phyloP scores from a whole-genome alignment of 2,329 filamentous ascomycete species.

The Phoma sp. region DNA sequence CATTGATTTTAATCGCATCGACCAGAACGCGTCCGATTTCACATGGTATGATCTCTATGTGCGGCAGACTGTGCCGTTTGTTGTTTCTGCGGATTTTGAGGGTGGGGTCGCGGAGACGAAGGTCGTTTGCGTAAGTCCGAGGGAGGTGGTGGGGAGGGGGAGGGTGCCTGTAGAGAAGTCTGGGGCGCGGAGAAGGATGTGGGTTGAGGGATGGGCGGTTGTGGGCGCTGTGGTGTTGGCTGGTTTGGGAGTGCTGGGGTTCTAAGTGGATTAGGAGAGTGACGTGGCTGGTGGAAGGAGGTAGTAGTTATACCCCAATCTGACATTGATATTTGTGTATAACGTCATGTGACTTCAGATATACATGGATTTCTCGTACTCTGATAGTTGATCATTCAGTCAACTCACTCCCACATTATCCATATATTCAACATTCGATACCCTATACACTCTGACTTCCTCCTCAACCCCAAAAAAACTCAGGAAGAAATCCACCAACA shows the following conservation, averaged over 20 bases:
- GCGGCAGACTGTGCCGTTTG: slow-evolving; percentile 5
- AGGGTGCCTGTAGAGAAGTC: background rate
- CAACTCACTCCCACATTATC: no score
- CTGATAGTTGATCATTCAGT: no score
- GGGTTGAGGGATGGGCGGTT: no score
- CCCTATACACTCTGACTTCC: background rate
- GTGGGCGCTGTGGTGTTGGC: background rate
- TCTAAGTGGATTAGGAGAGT: background rate
- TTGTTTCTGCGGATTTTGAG: slow-evolving; percentile 1
- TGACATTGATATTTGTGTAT: background rate
- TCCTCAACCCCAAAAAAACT: no score
- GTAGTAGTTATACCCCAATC: background rate
- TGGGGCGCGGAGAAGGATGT: background rate
- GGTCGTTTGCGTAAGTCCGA: slow-evolving; percentile 7
- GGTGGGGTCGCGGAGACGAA: slow-evolving; percentile 4
- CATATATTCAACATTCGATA: background rate
- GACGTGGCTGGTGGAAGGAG: background rate
- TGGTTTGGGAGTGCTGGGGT: background rate
- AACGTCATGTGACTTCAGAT: no score
- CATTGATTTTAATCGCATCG: background rate
- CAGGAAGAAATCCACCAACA: no score
- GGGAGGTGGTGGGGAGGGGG: background rate
- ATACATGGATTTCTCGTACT: no score
- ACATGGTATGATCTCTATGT: slow-evolving; percentile 6
- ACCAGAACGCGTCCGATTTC: slow-evolving; percentile 1